phyloP scores from a whole-genome alignment of 257 asterid species.

The Capsicum chinense region DNA sequence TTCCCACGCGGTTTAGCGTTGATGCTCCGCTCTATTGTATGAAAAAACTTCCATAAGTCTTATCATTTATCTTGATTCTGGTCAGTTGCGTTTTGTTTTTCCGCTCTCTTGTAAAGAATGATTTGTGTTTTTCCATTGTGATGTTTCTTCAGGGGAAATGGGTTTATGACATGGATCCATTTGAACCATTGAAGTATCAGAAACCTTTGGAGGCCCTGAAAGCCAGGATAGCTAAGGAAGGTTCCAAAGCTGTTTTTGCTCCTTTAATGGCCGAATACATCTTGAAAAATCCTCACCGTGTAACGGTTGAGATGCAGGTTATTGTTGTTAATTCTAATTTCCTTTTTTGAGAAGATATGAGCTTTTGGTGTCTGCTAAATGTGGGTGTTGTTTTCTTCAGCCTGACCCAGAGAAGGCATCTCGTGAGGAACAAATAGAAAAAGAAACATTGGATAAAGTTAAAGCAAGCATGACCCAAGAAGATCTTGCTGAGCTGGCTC shows the following conservation, averaged over 20 bases:
- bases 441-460: constrained; percentile 68
- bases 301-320: constrained; percentile 98
- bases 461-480: constrained; percentile 86
- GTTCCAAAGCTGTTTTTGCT: constrained; percentile 93
- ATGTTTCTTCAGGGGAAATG: constrained; percentile 78
- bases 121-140: constrained; percentile 30
- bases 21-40: constrained; percentile 94
- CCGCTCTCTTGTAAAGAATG: constrained; percentile 26
- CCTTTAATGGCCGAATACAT: constrained; percentile 82
- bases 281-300: constrained; percentile 80
- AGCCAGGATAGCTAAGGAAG: constrained; percentile 87
- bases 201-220: constrained; percentile 82
- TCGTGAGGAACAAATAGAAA: constrained; percentile 81
- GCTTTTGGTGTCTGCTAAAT: constrained; percentile 34
- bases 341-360: constrained; percentile 28
- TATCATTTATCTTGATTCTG: constrained; percentile 31
- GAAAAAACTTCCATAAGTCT: constrained; percentile 34
- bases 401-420: constrained; percentile 97
- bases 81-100: background rate
- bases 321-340: constrained; percentile 29
- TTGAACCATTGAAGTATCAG: constrained; percentile 89
- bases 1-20: constrained; percentile 98
- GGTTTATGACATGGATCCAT: constrained; percentile 97
- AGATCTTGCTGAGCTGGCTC: constrained; percentile 98
- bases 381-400: constrained; percentile 49